These are phyloP conservation scores for Guadua angustifolia DNA, from an alignment of 176 grass and related monocot species.

Conservation along the genomic window DNA sequence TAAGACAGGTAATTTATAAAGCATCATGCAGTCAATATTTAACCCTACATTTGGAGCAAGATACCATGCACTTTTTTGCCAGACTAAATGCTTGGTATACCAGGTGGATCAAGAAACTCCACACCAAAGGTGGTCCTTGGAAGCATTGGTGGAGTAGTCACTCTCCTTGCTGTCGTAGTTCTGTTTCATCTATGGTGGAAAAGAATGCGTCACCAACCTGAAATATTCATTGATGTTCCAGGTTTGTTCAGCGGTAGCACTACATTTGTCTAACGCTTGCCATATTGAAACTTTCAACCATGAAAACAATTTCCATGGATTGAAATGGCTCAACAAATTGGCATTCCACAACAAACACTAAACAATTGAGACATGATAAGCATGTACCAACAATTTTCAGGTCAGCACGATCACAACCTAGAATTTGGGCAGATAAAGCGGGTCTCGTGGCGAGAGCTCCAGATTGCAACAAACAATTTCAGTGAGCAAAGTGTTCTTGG, in stretches of 20 bases:
- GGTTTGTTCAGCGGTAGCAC: constrained; percentile 48
- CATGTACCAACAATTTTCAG: constrained; percentile 43
- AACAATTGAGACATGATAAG: constrained; percentile 13
- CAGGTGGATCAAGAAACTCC: constrained; percentile 57
- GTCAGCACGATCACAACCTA: constrained; percentile 69
- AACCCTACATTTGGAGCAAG: constrained; percentile 21
- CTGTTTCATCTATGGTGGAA: constrained; percentile 65
- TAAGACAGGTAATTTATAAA: constrained; percentile 39
- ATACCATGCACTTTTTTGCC: background rate
- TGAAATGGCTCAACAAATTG: constrained; percentile 17
- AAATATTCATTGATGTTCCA: constrained; percentile 84
- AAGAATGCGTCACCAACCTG: constrained; percentile 48
- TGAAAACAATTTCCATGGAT: background rate
- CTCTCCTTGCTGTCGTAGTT: constrained; percentile 39
- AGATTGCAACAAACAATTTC: constrained; percentile 83
- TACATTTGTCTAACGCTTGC: background rate
- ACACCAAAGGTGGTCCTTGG: constrained; percentile 52
- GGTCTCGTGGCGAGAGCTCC: constrained; percentile 72
- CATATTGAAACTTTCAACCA: background rate
- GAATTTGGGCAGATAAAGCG: constrained; percentile 84
- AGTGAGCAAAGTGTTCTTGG: constrained; percentile 79
- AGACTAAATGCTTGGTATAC: constrained; percentile 41
- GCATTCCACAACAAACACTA: constrained; percentile 14
- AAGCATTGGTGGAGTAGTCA: constrained; percentile 57
- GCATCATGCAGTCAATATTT: constrained; percentile 7